Evolutionary conservation across 225 moss, liverwort and hornwort genomes (phyloP), one percentile per base, ranked within the genome.

Genomic region (Climacium dendroides): DNA sequence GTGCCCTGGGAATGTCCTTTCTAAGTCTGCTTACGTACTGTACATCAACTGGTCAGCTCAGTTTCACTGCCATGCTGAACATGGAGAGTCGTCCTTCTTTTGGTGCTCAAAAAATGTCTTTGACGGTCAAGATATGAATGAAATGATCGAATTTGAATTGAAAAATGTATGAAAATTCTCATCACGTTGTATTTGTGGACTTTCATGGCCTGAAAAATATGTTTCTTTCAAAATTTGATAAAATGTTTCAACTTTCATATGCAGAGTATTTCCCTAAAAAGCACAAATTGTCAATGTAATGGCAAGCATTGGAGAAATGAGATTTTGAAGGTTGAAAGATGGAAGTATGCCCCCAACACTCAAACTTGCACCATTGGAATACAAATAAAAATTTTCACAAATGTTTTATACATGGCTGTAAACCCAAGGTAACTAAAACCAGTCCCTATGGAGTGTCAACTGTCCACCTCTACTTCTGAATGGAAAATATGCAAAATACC

Each of bases 401-500:
- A 15, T 25, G 8, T 13, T n/a, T 69, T 70, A 25, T 1, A 41
- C 0, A 1, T 70, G 39, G 2, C 0, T 5, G 1, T 13, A 39
- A 24, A 13, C 0, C 37, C 20, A 8, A 15, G 9, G 16, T 43
- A 43, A 71, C 43, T 26, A 11, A 26, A 71, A 72, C 10, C 45
- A 45, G 30, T 47, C 2, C 6, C 11, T 48, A 3, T 6, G 0
- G 3, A 74, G 7, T 34, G 13, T 34, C 13, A 32, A 50, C 9
- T 34, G 13, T 34, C 13, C 19, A 50, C 9, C 20, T 20, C 32
- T 50, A 74, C 12, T 34, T 50, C 0, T 34, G 13, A 32, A 22
- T 53, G 8, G 5, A 52, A 52, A 52, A 35, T 35, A 19, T 1
- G 0, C 0, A 47, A 32, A 30, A 11, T 2, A 13, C 0, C 8